Evolutionary conservation across 805 yeast genomes (phyloP).

Genomic region (Wickerhamomyces bovis): DNA sequence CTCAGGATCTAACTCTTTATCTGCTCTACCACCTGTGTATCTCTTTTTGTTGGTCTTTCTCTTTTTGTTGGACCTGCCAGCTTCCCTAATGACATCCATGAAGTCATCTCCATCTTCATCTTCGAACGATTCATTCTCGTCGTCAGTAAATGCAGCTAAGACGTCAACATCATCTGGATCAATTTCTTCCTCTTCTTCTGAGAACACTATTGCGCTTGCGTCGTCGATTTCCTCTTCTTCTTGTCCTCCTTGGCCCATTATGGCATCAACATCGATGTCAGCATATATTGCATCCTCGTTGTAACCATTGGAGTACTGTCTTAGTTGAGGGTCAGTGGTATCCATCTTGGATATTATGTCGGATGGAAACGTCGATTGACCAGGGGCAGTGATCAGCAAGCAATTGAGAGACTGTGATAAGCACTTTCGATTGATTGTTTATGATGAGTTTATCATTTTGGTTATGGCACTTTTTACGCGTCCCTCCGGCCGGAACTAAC

Average conservation of each 20-base stretch:
- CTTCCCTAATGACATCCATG: constrained; percentile 60
- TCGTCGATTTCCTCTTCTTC: constrained; percentile 6
- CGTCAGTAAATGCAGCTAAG: constrained; percentile 32
- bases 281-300: constrained; percentile 12
- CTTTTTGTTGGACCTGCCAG: constrained; percentile 50
- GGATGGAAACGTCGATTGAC: not conserved
- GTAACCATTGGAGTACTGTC: not conserved
- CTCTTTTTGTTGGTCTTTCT: constrained; percentile 28
- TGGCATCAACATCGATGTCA: constrained; percentile 28
- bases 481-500: not conserved
- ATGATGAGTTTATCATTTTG: not conserved
- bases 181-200: constrained; percentile 12
- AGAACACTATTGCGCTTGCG: not conserved
- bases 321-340: constrained; percentile 1
- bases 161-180: constrained; percentile 24
- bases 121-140: constrained; percentile 31
- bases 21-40: constrained; percentile 26
- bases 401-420: not conserved
- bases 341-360: not conserved
- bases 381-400: not conserved
- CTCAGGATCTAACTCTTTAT: constrained; percentile 60
- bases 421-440: not conserved
- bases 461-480: not conserved
- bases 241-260: constrained; percentile 14
- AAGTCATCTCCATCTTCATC: constrained; percentile 40